A percentile compares a stretch with the other conserved stretches of the same genome.
These are phyloP conservation scores for Thuja plicata DNA, from an alignment of 83 land plant genomes.

Conservation along the genomic window DNA sequence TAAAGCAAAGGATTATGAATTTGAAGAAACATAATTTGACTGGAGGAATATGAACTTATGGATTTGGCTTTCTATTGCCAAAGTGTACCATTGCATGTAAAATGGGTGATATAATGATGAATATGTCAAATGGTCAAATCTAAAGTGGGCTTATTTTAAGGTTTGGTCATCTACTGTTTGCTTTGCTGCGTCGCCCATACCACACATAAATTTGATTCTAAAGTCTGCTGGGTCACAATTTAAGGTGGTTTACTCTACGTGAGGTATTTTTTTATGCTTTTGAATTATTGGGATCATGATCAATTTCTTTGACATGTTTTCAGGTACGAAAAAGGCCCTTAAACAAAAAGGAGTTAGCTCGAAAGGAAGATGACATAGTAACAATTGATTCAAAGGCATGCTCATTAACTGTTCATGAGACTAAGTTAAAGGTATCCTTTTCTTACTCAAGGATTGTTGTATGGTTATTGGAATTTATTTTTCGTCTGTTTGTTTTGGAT, in stretches of 20 bases:
- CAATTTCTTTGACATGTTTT: neutral
- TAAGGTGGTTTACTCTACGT: neutral
- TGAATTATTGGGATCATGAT: neutral
- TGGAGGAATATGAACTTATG: neutral
- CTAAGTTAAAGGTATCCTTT: conserved; percentile 49
- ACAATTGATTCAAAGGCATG: conserved; percentile 36
- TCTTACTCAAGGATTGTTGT: too few relatives aligned
- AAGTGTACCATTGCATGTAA: neutral
- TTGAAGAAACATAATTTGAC: too few relatives aligned
- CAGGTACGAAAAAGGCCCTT: conserved; percentile 60
- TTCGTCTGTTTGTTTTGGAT: neutral
- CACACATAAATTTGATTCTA: neutral
- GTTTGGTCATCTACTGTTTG: neutral
- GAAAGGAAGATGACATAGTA: conserved; percentile 56
- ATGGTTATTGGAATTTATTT: neutral
- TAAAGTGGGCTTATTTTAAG: neutral
- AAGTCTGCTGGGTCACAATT: neutral
- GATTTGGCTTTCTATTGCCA: neutral
- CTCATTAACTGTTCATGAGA: conserved; percentile 54
- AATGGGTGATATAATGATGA: neutral
- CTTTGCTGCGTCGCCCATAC: neutral
- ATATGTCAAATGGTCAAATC: neutral
- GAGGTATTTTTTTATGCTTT: neutral
- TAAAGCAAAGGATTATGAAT: too few relatives aligned
- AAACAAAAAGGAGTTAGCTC: conserved; percentile 53